Evolutionary conservation across 495 filamentous ascomycete species (phyloP).

Genomic region (Aspergillus panamensis): DNA sequence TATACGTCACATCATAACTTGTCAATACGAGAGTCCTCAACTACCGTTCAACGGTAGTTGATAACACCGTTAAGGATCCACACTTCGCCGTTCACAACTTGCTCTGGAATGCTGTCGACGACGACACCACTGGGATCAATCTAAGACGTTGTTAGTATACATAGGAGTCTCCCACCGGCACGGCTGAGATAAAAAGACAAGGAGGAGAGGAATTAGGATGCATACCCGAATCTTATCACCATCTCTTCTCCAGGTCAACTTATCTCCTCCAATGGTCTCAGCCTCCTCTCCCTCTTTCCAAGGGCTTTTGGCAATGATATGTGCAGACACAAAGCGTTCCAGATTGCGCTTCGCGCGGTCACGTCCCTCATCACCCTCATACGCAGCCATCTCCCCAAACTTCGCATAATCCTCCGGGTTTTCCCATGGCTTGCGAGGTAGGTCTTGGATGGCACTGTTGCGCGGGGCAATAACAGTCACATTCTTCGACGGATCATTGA

Average conservation of each 20-base stretch:
- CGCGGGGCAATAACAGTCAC: constrained; percentile 87
- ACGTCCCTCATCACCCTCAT: constrained; percentile 73
- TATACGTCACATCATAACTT: constrained; percentile 19
- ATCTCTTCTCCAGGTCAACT: constrained; percentile 77
- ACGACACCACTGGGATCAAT: constrained; percentile 77
- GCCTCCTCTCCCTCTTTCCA: constrained; percentile 76
- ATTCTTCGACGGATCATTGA: constrained; percentile 66
- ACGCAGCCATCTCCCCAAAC: constrained; percentile 67
- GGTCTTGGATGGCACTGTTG: constrained; percentile 71
- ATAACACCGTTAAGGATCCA: constrained; percentile 68
- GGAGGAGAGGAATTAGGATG: constrained; percentile 14
- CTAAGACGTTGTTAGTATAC: constrained; percentile 38
- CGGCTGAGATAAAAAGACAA: not conserved
- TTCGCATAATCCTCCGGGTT: constrained; percentile 73
- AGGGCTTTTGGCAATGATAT: constrained; percentile 71
- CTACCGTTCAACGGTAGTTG: constrained; percentile 59
- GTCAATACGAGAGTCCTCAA: constrained; percentile 11
- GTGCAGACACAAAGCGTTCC: constrained; percentile 79
- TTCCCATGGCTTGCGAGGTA: constrained; percentile 95
- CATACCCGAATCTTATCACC: constrained; percentile 69
- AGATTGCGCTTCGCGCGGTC: constrained; percentile 78
- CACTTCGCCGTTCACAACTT: constrained; percentile 82
- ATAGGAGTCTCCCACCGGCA: not conserved
- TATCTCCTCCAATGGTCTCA: constrained; percentile 64
- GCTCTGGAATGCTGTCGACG: constrained; percentile 64